phyloP scores from a whole-genome alignment of 2,329 filamentous ascomycete species.

The Penicillium vulpinum region DNA sequence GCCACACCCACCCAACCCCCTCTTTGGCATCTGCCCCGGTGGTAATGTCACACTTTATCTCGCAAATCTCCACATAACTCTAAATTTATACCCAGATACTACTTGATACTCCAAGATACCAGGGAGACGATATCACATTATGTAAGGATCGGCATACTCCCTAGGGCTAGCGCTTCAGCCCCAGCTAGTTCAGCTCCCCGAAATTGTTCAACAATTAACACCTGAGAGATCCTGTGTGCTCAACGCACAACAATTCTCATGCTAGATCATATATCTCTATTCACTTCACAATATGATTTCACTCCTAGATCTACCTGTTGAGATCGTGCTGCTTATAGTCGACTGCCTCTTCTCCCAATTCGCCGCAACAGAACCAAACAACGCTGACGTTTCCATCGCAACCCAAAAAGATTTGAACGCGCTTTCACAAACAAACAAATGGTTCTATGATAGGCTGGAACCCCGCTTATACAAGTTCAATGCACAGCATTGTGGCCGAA shows the following conservation, averaged over 20 bases:
- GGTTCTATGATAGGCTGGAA: neutral
- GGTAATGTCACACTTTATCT: neutral
- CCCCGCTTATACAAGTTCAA: neutral
- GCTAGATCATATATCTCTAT: neutral
- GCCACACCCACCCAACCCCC: neutral
- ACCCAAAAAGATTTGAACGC: neutral
- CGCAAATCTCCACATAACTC: neutral
- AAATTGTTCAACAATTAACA: neutral
- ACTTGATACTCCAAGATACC: neutral
- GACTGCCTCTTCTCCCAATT: neutral
- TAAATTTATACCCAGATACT: neutral
- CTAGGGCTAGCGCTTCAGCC: neutral
- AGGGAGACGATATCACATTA: neutral
- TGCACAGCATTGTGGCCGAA: neutral
- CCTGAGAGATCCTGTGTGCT: neutral
- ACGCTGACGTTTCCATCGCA: neutral
- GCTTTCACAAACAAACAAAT: neutral
- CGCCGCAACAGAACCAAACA: neutral
- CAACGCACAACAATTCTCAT: neutral
- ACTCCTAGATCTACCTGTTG: neutral
- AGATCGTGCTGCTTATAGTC: neutral
- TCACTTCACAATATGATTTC: neutral
- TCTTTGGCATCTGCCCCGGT: neutral
- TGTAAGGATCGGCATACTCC: neutral
- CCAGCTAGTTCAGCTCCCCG: neutral